Evolutionary conservation across 768 basidiomycete genomes (phyloP).

Genomic region (Russula vinacea): DNA sequence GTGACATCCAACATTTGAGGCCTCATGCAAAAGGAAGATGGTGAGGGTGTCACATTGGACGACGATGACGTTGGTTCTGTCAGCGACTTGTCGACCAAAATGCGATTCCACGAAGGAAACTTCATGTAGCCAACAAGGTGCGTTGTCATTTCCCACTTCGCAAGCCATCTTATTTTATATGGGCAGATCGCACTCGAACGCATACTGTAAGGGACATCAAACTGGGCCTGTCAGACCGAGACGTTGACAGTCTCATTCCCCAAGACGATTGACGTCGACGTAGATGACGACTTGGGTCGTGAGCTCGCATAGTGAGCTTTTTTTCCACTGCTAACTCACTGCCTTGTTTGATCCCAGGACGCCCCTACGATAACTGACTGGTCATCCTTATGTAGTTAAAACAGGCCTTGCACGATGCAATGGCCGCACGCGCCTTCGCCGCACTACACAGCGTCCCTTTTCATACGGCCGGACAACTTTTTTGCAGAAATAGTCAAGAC

Average conservation of each 20-base stretch:
- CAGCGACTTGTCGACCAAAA: constrained; percentile 84
- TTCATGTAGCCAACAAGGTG: constrained; percentile 80
- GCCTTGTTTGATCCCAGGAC: no score
- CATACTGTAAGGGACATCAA: constrained; percentile 78
- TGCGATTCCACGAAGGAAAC: constrained; percentile 73
- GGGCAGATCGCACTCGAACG: constrained; percentile 71
- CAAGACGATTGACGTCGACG: constrained; percentile 67
- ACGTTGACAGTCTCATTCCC: constrained; percentile 74
- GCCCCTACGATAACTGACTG: neutral
- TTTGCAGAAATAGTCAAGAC: no score
- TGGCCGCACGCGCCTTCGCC: no score
- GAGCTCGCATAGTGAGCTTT: no score
- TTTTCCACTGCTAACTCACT: no score
- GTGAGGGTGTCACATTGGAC: constrained; percentile 59
- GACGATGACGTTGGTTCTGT: constrained; percentile 59
- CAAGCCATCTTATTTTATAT: constrained; percentile 9
- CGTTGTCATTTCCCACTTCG: constrained; percentile 33
- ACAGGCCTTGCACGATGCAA: no score
- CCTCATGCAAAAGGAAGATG: constrained; percentile 33
- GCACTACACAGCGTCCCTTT: no score
- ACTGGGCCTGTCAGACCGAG: constrained; percentile 76
- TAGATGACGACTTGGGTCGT: constrained; percentile 86
- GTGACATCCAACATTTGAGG: no score
- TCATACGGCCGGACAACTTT: no score
- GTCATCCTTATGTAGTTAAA: constrained; percentile 68